Evolutionary conservation across 2,329 filamentous ascomycete species (phyloP).

Genomic region (Paecilomyces variotii): DNA sequence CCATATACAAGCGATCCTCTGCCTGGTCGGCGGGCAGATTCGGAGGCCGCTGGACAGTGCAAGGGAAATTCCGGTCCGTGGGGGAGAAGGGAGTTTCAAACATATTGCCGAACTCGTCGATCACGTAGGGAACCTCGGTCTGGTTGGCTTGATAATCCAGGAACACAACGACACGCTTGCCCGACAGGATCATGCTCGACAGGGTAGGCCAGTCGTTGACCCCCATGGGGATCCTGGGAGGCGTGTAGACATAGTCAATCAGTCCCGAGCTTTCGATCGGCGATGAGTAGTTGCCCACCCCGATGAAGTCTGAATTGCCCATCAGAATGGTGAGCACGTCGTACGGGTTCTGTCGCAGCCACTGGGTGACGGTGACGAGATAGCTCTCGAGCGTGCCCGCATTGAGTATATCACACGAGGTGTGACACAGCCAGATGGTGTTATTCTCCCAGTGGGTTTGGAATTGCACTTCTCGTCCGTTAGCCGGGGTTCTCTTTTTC

Average conservation of each 20-base stretch:
- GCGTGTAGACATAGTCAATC: constrained; percentile 63
- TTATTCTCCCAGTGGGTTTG: constrained; percentile 50
- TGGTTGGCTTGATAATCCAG: constrained; percentile 82
- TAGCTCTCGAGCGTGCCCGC: constrained; percentile 69
- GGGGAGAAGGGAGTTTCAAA: constrained; percentile 89
- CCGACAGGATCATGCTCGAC: constrained; percentile 62
- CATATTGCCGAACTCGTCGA: constrained; percentile 80
- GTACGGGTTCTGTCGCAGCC: constrained; percentile 70
- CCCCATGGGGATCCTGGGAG: constrained; percentile 61
- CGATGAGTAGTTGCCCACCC: constrained; percentile 54
- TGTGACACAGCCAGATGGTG: constrained; percentile 73
- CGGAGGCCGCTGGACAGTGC: constrained; percentile 68
- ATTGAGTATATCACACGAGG: constrained; percentile 71
- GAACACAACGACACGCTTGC: constrained; percentile 69
- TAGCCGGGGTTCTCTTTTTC: not conserved
- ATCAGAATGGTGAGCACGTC: constrained; percentile 84
- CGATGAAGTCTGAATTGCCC: constrained; percentile 72
- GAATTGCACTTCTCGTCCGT: constrained; percentile 45
- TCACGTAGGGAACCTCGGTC: constrained; percentile 67
- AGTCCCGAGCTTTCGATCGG: constrained; percentile 67
- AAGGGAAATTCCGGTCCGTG: constrained; percentile 62
- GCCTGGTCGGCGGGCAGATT: constrained; percentile 48
- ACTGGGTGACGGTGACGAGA: constrained; percentile 59
- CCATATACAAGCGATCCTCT: constrained; percentile 62
- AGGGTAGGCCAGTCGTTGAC: constrained; percentile 77